Percentiles rank a stretch among this genome's conserved stretches.
These are phyloP conservation scores for Fusarium chlamydosporum DNA, from an alignment of 2,329 filamentous ascomycete genomes.

Conservation along the genomic window DNA sequence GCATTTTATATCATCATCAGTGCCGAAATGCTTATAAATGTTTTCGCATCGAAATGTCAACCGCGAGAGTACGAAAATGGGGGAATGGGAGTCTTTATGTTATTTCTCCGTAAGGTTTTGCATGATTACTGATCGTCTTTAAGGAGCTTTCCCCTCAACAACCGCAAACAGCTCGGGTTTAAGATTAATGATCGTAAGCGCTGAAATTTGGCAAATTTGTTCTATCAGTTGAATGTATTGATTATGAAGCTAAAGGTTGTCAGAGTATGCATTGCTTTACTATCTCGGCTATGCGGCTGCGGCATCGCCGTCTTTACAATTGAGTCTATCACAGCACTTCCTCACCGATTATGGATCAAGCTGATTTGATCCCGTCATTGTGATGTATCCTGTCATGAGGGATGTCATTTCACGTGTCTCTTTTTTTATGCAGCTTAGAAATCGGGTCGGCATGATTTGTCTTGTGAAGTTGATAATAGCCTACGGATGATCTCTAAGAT, in stretches of 20 bases:
- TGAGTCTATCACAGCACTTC: neutral
- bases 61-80: neutral
- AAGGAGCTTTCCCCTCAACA: neutral
- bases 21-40: neutral
- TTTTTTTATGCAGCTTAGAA: neutral
- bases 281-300: slow-evolving; percentile 5
- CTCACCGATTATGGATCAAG: neutral
- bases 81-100: slow-evolving; percentile 14
- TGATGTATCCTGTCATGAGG: neutral
- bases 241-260: neutral
- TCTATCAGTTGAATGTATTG: neutral
- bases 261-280: neutral
- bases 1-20: slow-evolving; percentile 1
- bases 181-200: slow-evolving; percentile 36
- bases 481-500: neutral
- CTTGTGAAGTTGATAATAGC: neutral
- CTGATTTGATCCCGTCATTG: neutral
- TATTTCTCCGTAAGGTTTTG: neutral
- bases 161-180: neutral
- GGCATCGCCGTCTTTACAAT: neutral
- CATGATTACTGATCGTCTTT: slow-evolving; percentile 40
- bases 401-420: neutral
- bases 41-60: neutral
- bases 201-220: neutral
- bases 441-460: neutral